Conservation (phyloP, 352 stramenopile species). For the Globisporangium acanthophoron region DNA sequence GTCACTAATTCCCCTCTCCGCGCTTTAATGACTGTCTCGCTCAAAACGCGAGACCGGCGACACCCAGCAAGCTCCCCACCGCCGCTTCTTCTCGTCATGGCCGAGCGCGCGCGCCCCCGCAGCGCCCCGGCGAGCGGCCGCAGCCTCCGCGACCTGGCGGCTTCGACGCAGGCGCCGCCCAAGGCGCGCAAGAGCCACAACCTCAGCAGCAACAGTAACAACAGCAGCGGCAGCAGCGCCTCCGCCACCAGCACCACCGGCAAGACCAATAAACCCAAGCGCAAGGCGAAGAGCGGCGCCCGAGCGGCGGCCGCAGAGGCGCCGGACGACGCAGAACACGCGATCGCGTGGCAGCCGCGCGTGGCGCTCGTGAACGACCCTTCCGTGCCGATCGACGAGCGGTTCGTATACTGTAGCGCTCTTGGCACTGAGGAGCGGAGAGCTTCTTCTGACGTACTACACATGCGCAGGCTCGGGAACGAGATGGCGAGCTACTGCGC, state of each 20-base stretch:
- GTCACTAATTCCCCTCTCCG: too few species aligned
- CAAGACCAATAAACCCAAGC: slow-evolving; percentile 1
- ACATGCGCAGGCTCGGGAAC: slow-evolving; percentile 26
- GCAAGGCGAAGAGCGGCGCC: slow-evolving; percentile 7
- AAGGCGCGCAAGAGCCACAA: slow-evolving; percentile 1
- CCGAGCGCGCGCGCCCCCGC: background rate
- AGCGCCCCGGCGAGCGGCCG: background rate
- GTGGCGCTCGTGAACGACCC: slow-evolving; percentile 26
- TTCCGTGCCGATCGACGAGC: slow-evolving; percentile 26
- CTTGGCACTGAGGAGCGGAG: background rate
- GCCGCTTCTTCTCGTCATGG: background rate
- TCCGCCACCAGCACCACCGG: background rate
- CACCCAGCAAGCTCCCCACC: too few species aligned
- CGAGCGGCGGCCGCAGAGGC: background rate
- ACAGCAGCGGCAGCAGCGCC: background rate
- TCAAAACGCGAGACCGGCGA: too few species aligned
- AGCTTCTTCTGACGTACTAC: too few species aligned
- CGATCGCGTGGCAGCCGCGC: slow-evolving; percentile 29
- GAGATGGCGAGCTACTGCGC: slow-evolving; percentile 62
- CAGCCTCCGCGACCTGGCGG: background rate
- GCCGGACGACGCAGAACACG: slow-evolving; percentile 5
- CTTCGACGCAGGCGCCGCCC: background rate
- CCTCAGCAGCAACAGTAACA: background rate
- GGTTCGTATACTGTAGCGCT: slow-evolving; percentile 5
- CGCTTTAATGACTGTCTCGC: too few species aligned